Conservation (phyloP, 768 basidiomycete genomes). For the Rhizopogon rudus region DNA sequence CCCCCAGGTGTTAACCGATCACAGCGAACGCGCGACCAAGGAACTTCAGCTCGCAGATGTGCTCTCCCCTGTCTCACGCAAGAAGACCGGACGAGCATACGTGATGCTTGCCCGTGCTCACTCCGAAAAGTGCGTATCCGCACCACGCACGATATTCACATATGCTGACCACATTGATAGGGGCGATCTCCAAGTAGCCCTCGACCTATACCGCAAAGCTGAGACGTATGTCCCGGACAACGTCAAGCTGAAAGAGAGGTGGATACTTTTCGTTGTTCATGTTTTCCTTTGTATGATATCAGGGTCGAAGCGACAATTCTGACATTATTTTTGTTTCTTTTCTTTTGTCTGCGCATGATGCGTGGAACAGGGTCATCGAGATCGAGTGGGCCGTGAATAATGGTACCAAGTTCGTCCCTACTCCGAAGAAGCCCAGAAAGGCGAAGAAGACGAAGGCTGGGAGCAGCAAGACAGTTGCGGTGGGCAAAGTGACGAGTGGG, state of each 20-base stretch:
- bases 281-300: conserved; percentile 58
- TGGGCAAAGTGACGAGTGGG: conserved; percentile 8
- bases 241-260: conserved; percentile 83
- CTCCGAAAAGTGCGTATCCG: conserved; percentile 63
- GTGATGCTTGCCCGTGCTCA: conserved; percentile 79
- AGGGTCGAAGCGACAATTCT: conserved; percentile 33
- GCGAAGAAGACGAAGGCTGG: conserved; percentile 27
- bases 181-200: conserved; percentile 74
- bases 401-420: conserved; percentile 53
- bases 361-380: conserved; percentile 62
- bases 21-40: conserved; percentile 57
- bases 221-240: conserved; percentile 85
- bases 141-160: not conserved
- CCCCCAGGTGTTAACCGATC: conserved; percentile 11
- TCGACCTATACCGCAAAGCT: conserved; percentile 80
- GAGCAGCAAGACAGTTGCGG: conserved; percentile 9
- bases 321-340: conserved; percentile 32
- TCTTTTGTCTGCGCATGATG: not conserved
- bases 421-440: conserved; percentile 38
- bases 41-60: conserved; percentile 57
- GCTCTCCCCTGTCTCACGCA: conserved; percentile 68
- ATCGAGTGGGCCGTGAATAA: conserved; percentile 76
- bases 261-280: conserved; percentile 65
- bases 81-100: conserved; percentile 80
- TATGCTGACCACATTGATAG: conserved; percentile 28